These are phyloP conservation scores for Aspergillus pseudotamarii DNA, from an alignment of 2,329 filamentous ascomycete species.

Conservation along the genomic window DNA sequence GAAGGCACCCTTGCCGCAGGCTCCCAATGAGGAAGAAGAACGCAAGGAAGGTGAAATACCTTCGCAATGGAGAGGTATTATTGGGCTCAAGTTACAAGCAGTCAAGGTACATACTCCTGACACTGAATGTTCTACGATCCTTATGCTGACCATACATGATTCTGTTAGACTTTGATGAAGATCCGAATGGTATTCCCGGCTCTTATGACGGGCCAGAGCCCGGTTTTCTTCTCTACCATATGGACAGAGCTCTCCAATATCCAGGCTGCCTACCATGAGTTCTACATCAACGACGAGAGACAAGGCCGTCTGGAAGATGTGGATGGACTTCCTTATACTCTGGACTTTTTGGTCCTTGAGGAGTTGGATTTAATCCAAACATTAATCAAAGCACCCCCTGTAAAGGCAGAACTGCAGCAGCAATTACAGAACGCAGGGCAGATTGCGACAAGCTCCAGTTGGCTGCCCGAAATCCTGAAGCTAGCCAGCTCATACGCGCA, in stretches of 20 bases:
- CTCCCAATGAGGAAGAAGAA: slow-evolving; percentile 60
- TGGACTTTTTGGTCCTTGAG: slow-evolving; percentile 91
- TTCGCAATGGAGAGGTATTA: slow-evolving; percentile 75
- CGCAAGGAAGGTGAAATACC: slow-evolving; percentile 58
- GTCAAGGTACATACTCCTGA: slow-evolving; percentile 63
- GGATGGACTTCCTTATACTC: slow-evolving; percentile 88
- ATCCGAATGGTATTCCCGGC: slow-evolving; percentile 81
- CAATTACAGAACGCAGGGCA: slow-evolving; percentile 67
- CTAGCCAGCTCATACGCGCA: slow-evolving; percentile 83
- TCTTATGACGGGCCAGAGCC: slow-evolving; percentile 79
- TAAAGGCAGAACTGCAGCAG: slow-evolving; percentile 83
- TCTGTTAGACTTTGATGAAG: slow-evolving; percentile 75
- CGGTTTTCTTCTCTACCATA: slow-evolving; percentile 78
- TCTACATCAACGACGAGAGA: slow-evolving; percentile 83
- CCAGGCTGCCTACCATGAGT: slow-evolving; percentile 71
- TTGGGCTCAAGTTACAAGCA: slow-evolving; percentile 90
- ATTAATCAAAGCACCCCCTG: slow-evolving; percentile 82
- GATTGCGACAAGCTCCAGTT: slow-evolving; percentile 67
- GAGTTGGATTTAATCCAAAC: slow-evolving; percentile 94
- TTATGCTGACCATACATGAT: slow-evolving; percentile 15
- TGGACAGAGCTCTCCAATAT: slow-evolving; percentile 85
- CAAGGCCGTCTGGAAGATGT: slow-evolving; percentile 88
- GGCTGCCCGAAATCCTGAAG: slow-evolving; percentile 87
- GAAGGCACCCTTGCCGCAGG: slow-evolving; percentile 70
- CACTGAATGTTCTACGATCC: neutral